Base-by-base conservation (phyloP, 257 asterid genomes). In the Salvia splendens region DNA sequence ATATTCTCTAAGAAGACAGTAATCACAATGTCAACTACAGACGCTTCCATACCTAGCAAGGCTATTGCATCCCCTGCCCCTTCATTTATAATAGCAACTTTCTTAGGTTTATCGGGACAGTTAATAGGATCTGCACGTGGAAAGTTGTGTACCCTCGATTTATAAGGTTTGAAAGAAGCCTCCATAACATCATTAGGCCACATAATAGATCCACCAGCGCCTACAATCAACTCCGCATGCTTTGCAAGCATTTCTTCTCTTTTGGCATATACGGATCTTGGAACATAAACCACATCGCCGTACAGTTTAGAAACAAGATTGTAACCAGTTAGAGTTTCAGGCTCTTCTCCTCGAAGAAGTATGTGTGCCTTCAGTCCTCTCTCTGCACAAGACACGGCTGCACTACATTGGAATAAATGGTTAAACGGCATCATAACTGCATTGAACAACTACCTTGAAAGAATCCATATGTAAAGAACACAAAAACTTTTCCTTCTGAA, bases 281-380 rank as follows among this genome's bases (percentile, higher is more conserved):
- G 95, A 38, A 85, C 81, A 70, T 89, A 93, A 42, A 78, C 78
- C 61, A 86, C 94, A 67, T 87, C 72, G 43, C 97, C 97, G 14
- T 86, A 88, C 49, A 93, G 49, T 53, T 76, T 77, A 36, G 98
- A 93, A 67, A 93, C 82, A 43, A 93, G 84, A 79, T 84, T 82
- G 81, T 86, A 87, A 61, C 98, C 96, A 1, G 96, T 90, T 64
- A 88, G 82, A 62, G 79, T 82, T 77, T 91, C 85, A 10, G 96
- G 98, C 78, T 88, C 92, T 73, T 93, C 97, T 61, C 98, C 98
- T 65, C 97, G 86, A 52, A 89, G 92, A 75, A 93, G 92, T 76
- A 89, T 79, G 75, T 87, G 98, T 5, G 97, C 76, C 83, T 73
- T 93, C 68, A 93, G 14, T 70, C 97, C 92, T 82, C 88, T 87